A percentile compares a stretch with the other conserved stretches of the same genome.
Conservation (phyloP, 148 eudicot species). For the Diospyros lotus region DNA sequence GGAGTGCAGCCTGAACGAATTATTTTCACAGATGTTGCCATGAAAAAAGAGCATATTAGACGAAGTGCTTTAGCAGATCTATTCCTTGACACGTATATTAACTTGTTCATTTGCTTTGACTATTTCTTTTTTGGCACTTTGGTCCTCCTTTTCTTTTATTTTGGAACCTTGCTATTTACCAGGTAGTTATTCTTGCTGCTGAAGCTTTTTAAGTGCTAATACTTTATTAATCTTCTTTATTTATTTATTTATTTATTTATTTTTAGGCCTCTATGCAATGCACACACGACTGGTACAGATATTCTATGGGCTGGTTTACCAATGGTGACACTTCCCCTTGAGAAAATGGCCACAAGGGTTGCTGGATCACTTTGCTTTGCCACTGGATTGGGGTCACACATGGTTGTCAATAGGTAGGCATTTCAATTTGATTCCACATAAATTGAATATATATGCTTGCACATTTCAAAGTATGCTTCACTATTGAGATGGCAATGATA, state of each 20-base stretch:
- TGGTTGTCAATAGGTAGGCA: constrained; percentile 71
- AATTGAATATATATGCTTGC: not conserved
- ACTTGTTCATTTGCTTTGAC: not conserved
- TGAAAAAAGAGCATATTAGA: constrained; percentile 81
- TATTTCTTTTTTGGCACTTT: constrained; percentile 1
- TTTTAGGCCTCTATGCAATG: constrained; percentile 74
- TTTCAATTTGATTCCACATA: not conserved
- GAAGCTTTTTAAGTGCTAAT: not conserved
- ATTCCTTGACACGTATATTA: constrained; percentile 76
- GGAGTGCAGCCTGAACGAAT: constrained; percentile 87
- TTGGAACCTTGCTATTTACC: too few species aligned
- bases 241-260: not conserved
- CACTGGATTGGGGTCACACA: constrained; percentile 83
- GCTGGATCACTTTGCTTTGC: constrained; percentile 92
- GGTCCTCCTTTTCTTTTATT: not conserved
- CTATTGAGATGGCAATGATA: not conserved
- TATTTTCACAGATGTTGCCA: constrained; percentile 91
- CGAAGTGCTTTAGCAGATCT: constrained; percentile 87
- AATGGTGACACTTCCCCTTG: constrained; percentile 75
- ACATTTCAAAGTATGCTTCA: not conserved
- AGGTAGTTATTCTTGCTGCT: not conserved
- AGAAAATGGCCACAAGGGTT: constrained; percentile 95
- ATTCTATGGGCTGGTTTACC: constrained; percentile 89
- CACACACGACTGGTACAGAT: constrained; percentile 88
- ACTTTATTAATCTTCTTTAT: not conserved